Evolutionary conservation across 768 basidiomycete genomes (phyloP).

Genomic region (Hortiboletus campestris): DNA sequence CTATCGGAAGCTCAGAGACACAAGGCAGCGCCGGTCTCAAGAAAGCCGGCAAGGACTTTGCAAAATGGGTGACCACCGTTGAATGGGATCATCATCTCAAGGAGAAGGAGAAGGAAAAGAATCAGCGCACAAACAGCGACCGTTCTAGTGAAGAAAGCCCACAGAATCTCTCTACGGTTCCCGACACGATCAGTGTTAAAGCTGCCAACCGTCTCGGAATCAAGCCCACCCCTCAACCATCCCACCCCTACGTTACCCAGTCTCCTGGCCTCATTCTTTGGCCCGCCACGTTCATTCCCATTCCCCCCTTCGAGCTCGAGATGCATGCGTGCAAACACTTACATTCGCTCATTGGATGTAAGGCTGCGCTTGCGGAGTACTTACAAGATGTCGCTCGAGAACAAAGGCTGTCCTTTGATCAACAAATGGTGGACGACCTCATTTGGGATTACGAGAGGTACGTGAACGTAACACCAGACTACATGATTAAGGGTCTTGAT

Average conservation of each 20-base stretch:
- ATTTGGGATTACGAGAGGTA: conserved; percentile 40
- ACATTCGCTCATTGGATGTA: conserved; percentile 62
- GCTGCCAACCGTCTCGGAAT: conserved; percentile 40
- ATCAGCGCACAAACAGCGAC: conserved; percentile 20
- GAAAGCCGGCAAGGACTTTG: conserved; percentile 34
- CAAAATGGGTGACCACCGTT: conserved; percentile 35
- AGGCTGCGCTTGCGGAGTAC: conserved; percentile 53
- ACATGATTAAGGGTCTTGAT: conserved; percentile 8
- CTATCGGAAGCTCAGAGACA: conserved; percentile 26
- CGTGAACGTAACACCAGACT: neutral
- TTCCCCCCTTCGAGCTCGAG: conserved; percentile 60
- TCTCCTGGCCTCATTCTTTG: conserved; percentile 62
- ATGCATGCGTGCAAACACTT: conserved; percentile 73
- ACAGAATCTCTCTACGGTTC: conserved; percentile 19
- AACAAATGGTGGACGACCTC: conserved; percentile 24
- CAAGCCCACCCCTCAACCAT: conserved; percentile 14
- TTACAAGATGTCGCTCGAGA: conserved; percentile 36
- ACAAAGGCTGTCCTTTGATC: conserved; percentile 20
- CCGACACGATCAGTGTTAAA: conserved; percentile 34
- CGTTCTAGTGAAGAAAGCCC: conserved; percentile 28
- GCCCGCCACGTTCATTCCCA: conserved; percentile 58
- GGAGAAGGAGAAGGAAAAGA: conserved; percentile 29
- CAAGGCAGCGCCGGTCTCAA: conserved; percentile 23
- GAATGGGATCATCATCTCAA: conserved; percentile 37
- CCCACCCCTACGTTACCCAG: conserved; percentile 40